Conservation (phyloP, 1,139 yeast genomes). For the Blastobotrys malaysiensis region DNA sequence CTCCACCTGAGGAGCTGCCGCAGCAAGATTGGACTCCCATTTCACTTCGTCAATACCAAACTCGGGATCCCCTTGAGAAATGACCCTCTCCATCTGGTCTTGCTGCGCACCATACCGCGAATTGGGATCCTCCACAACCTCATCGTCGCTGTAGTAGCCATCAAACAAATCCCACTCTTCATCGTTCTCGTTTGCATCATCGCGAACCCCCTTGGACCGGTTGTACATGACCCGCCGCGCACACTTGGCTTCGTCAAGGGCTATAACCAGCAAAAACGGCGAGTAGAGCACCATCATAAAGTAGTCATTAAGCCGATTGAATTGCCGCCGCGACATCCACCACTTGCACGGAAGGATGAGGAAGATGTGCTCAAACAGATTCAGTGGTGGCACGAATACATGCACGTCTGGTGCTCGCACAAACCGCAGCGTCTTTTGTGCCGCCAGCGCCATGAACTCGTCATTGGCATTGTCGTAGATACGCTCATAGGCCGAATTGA, state of each 20-base stretch:
- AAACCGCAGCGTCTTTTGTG: conserved; percentile 77
- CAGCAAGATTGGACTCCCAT: conserved; percentile 47
- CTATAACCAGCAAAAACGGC: conserved; percentile 58
- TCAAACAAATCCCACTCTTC: conserved; percentile 81
- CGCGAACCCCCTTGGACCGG: conserved; percentile 57
- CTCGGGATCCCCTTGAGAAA: conserved; percentile 55
- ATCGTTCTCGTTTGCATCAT: conserved; percentile 77
- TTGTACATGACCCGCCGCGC: conserved; percentile 73
- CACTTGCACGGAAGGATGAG: conserved; percentile 39
- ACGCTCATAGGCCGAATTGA: conserved; percentile 75
- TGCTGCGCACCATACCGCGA: conserved; percentile 38
- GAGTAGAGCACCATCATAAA: conserved; percentile 63
- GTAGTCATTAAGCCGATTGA: conserved; percentile 29
- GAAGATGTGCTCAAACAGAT: conserved; percentile 57
- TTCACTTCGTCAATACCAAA: conserved; percentile 46
- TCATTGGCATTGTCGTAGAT: conserved; percentile 79
- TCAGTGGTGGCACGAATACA: conserved; percentile 82
- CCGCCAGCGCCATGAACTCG: conserved; percentile 79
- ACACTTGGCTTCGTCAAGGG: conserved; percentile 55
- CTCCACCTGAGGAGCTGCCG: conserved; percentile 51
- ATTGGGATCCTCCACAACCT: conserved; percentile 32
- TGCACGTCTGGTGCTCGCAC: conserved; percentile 85
- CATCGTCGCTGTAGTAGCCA: conserved; percentile 50
- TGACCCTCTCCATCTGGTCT: conserved; percentile 45
- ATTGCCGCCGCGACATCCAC: conserved; percentile 32